Evolutionary conservation across 805 yeast species (phyloP).

Genomic region (Lipomyces japonicus): DNA sequence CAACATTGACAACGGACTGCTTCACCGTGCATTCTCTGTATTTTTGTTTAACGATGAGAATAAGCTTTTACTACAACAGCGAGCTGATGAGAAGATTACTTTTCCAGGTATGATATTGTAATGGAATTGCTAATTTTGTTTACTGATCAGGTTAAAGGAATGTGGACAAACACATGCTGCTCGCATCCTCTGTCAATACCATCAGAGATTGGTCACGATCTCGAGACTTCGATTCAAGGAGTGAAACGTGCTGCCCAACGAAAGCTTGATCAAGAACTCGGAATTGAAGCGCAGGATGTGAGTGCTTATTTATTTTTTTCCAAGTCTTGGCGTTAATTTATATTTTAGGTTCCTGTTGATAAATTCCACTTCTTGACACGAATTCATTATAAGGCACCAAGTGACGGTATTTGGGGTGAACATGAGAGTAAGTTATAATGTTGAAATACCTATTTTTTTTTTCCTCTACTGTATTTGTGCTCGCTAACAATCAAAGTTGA

Average conservation of each 20-base stretch:
- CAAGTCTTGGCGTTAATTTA: not conserved
- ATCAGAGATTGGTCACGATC: conserved; percentile 67
- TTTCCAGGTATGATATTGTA: conserved; percentile 53
- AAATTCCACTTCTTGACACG: conserved; percentile 81
- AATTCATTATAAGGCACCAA: conserved; percentile 86
- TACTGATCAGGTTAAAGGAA: conserved; percentile 35
- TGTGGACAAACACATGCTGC: conserved; percentile 99
- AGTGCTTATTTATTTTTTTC: conserved; percentile 8
- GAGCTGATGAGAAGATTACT: conserved; percentile 95
- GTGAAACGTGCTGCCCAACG: conserved; percentile 86
- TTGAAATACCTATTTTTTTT: no score
- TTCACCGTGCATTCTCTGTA: conserved; percentile 96
- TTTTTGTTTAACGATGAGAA: conserved; percentile 78
- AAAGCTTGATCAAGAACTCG: conserved; percentile 89
- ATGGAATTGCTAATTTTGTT: not conserved
- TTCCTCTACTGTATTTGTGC: no score
- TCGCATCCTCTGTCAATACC: conserved; percentile 91
- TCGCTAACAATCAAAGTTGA: no score
- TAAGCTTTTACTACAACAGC: conserved; percentile 81
- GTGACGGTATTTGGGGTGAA: conserved; percentile 87
- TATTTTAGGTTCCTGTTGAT: conserved; percentile 46
- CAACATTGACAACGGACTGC: conserved; percentile 77
- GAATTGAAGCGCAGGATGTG: conserved; percentile 58
- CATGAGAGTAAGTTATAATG: conserved; percentile 60
- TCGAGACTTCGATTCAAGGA: conserved; percentile 66